Percentiles rank a stretch among this genome's conserved stretches.
phyloP scores from a whole-genome alignment of 2,329 filamentous ascomycete genomes.

The Cladophialophora yegresii region DNA sequence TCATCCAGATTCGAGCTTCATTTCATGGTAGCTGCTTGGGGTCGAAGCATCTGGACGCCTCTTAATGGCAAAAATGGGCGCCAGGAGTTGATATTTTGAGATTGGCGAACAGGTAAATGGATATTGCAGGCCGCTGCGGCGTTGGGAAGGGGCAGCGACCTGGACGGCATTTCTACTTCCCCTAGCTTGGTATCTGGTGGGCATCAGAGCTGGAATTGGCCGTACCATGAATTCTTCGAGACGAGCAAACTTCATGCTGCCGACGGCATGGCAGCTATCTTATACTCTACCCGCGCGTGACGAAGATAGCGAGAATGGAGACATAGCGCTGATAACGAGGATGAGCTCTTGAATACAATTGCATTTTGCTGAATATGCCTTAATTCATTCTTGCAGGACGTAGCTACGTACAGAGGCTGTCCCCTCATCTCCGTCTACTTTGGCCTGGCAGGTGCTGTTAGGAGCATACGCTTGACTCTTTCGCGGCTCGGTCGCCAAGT shows the following conservation, averaged over 20 bases:
- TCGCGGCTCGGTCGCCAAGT: neutral
- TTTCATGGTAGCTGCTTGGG: neutral
- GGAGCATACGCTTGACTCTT: neutral
- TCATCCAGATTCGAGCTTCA: neutral
- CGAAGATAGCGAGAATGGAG: neutral
- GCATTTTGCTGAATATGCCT: slow-evolving; percentile 36
- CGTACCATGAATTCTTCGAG: neutral
- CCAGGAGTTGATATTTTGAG: neutral
- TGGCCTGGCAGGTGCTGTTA: neutral
- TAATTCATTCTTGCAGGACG: neutral
- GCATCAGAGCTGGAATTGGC: neutral
- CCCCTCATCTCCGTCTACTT: neutral
- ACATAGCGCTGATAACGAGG: neutral
- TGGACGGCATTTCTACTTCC: neutral
- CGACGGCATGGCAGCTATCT: neutral
- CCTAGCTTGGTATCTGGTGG: neutral
- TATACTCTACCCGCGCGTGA: neutral
- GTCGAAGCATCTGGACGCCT: neutral
- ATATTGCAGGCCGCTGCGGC: neutral
- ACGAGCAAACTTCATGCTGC: neutral
- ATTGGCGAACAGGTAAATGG: neutral
- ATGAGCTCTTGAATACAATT: slow-evolving; percentile 19
- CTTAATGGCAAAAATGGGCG: neutral
- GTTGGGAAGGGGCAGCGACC: neutral
- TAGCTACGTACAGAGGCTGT: neutral